A percentile compares a stretch with the other conserved stretches of the same genome.
Conservation (phyloP, 2,329 filamentous ascomycete genomes). For the Stemphylium vesicarium region DNA sequence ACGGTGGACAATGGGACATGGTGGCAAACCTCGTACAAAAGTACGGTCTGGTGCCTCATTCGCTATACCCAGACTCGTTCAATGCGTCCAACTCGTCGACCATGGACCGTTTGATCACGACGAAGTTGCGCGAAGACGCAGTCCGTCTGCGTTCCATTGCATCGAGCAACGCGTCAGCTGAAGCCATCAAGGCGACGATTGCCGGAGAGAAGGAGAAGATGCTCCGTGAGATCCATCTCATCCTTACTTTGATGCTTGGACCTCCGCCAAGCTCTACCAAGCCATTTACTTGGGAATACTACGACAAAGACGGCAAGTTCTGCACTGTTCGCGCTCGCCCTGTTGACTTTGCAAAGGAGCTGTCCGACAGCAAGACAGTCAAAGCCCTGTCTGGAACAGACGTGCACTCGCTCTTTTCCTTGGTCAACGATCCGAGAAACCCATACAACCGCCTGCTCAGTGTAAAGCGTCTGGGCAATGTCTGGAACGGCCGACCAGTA, state of each 20-base stretch:
- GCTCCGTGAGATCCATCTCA: conserved; percentile 78
- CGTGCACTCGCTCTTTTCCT: conserved; percentile 74
- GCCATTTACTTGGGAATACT: conserved; percentile 81
- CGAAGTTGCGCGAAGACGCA: conserved; percentile 85
- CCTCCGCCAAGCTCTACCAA: conserved; percentile 73
- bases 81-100: conserved; percentile 74
- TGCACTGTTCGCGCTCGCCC: conserved; percentile 70
- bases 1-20: conserved; percentile 94
- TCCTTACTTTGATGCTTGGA: conserved; percentile 83
- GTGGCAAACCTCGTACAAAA: conserved; percentile 83
- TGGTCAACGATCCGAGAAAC: conserved; percentile 87
- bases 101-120: conserved; percentile 78
- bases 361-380: conserved; percentile 64
- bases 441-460: conserved; percentile 74
- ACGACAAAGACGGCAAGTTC: conserved; percentile 70
- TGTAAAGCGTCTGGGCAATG: conserved; percentile 79
- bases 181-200: conserved; percentile 51
- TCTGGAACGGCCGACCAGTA: conserved; percentile 76
- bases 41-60: conserved; percentile 86
- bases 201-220: conserved; percentile 70
- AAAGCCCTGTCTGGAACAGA: conserved; percentile 64
- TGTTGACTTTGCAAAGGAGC: conserved; percentile 72
- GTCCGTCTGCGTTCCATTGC: conserved; percentile 70
- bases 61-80: conserved; percentile 80
- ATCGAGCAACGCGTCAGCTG: conserved; percentile 41